Evolutionary conservation across 2,329 filamentous ascomycete species (phyloP).

Genomic region (Penicillium freii): DNA sequence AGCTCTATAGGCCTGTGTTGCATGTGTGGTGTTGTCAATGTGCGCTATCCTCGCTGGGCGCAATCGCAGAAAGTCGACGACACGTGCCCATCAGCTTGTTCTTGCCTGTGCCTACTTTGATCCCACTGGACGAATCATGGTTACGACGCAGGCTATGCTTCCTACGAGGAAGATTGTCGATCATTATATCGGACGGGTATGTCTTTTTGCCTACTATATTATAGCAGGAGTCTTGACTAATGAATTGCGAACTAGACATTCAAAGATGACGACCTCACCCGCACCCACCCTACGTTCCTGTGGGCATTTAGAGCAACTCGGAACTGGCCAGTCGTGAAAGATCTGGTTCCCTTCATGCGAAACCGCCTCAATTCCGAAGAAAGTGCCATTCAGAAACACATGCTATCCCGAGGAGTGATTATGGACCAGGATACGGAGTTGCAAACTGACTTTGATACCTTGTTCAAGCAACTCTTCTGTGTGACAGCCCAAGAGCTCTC

Average conservation of each 20-base stretch:
- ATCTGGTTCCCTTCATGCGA: constrained; percentile 70
- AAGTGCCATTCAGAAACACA: constrained; percentile 49
- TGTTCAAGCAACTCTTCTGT: constrained; percentile 82
- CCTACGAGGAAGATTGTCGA: constrained; percentile 69
- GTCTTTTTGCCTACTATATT: constrained; percentile 7
- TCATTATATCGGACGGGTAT: constrained; percentile 66
- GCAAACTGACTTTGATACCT: constrained; percentile 67
- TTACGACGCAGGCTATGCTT: constrained; percentile 45
- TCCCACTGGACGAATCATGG: constrained; percentile 45
- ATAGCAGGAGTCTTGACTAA: constrained; percentile 12
- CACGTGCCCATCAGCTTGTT: constrained; percentile 61
- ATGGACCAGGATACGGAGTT: constrained; percentile 50
- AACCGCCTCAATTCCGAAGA: constrained; percentile 60
- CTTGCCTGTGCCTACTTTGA: constrained; percentile 48
- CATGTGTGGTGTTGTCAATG: constrained; percentile 59
- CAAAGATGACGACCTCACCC: constrained; percentile 71
- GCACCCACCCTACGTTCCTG: constrained; percentile 74
- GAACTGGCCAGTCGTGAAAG: constrained; percentile 69
- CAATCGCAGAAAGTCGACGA: constrained; percentile 54
- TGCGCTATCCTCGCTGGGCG: constrained; percentile 56
- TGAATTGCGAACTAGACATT: constrained; percentile 42
- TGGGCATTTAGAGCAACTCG: constrained; percentile 82
- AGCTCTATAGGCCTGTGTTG: constrained; percentile 55
- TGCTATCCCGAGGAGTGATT: constrained; percentile 44
- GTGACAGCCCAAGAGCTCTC: constrained; percentile 74